Base-by-base conservation (phyloP, 768 basidiomycete species). In the Pleurotus djamor region DNA sequence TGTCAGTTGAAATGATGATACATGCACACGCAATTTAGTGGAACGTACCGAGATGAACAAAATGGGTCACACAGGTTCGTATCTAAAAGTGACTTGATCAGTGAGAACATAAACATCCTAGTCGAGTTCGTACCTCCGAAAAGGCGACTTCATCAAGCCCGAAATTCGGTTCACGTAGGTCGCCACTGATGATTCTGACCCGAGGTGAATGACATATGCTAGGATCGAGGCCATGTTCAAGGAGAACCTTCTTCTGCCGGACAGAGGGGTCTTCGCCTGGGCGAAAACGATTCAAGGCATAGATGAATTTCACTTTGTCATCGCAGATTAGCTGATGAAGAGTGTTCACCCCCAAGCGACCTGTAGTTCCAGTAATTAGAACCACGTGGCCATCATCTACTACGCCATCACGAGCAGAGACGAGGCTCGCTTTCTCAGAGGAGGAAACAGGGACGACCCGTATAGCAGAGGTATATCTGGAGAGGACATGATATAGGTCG, bases 291-390 rank as follows among this genome's bases (percentile, higher is more conserved):
- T 43, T 56, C 14, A 56, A 14, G 4, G 43, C 17, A 41, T 56
- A 56, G 8, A 56, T 21, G 34, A 16, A 17, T 41, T 45, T 38
- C 7, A 52, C 50, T 0, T 6, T 47, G 0, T 49, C 17, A 16
- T 64, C 65, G 5, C 54, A 34, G 8, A 74, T 54, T 6, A 79
- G 69, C 5, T 64, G 59, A 0, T 64, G 66, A 5, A 78, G 71
- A 3, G 77, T 58, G 49, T 74, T 68, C 0, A 73, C 71, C 10
- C 79, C 79, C 3, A 79, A 67, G n/a, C 67, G 70, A 3, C 78
- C 78, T 0, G 79, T 79, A 4, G 71, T 68, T 7, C 77, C 78
- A 0, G 78, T 79, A 35, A 79, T 60, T 6, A 76, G 62, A 1
- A 79, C 71, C 0, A 72, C 71, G 13, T 48, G 12, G 17, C 4